phyloP scores from a whole-genome alignment of 2,329 filamentous ascomycete species.

The Ophiosphaerella herpotricha region DNA sequence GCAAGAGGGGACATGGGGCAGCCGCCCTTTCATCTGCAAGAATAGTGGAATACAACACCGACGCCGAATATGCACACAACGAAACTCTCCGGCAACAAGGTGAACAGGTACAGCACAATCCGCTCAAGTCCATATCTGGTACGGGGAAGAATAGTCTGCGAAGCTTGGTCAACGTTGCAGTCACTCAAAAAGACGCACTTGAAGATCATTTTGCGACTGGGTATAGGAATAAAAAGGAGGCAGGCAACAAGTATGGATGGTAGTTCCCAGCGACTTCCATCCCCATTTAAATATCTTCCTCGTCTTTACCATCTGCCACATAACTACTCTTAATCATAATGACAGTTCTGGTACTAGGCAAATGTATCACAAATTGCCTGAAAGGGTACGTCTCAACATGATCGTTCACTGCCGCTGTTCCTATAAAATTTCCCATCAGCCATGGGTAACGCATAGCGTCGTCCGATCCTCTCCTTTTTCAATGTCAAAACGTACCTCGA shows the following conservation, averaged over 20 bases:
- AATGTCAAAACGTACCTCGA: too few species aligned
- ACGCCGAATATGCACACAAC: slow-evolving; percentile 84
- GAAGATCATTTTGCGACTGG: slow-evolving; percentile 91
- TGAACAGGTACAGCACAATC: slow-evolving; percentile 74
- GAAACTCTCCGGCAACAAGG: slow-evolving; percentile 73
- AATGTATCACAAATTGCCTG: too few species aligned
- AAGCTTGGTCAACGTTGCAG: slow-evolving; percentile 83
- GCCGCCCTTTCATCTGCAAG: slow-evolving; percentile 59
- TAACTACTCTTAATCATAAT: neutral
- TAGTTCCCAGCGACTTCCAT: slow-evolving; percentile 30
- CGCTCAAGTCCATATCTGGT: slow-evolving; percentile 74
- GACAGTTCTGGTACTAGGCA: too few species aligned
- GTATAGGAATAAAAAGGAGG: slow-evolving; percentile 78
- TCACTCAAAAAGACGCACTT: slow-evolving; percentile 80
- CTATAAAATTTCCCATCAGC: too few species aligned
- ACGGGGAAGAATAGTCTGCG: slow-evolving; percentile 88
- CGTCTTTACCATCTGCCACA: neutral
- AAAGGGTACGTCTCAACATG: too few species aligned
- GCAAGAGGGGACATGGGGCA: slow-evolving; percentile 61
- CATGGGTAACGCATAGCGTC: too few species aligned
- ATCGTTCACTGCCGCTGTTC: too few species aligned
- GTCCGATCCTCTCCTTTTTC: too few species aligned
- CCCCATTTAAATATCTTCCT: neutral
- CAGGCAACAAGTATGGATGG: slow-evolving; percentile 85
- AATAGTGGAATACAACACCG: slow-evolving; percentile 86